Conservation (phyloP, 345 rosid species). For the Raphanus raphanistrum region DNA sequence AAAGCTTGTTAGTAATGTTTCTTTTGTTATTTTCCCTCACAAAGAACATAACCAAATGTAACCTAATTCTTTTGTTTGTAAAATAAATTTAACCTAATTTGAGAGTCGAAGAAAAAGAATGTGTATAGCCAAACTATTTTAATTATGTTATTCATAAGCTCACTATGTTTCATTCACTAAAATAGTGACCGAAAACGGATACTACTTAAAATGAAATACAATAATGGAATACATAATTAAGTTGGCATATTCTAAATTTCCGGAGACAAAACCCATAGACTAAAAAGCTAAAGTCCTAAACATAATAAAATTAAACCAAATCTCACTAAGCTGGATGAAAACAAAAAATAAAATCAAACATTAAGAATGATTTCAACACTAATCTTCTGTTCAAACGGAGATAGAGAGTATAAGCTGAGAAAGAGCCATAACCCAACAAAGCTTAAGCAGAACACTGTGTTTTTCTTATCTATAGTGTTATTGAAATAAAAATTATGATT, state of each 20-base stretch:
- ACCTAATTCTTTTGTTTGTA: not conserved
- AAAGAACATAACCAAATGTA: not conserved
- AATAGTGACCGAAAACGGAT: not conserved
- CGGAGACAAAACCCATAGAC: not conserved
- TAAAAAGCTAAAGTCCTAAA: not conserved
- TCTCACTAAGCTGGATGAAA: not conserved
- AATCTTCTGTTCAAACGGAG: not conserved
- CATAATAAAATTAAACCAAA: not conserved
- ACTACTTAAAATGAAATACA: not conserved
- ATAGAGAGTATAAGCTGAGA: not conserved
- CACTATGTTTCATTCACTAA: not conserved
- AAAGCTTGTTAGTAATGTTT: not conserved
- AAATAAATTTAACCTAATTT: not conserved
- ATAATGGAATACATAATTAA: not conserved
- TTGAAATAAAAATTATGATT: not conserved
- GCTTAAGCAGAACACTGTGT: not conserved
- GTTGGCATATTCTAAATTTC: not conserved
- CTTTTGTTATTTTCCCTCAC: not conserved
- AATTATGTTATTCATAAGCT: not conserved
- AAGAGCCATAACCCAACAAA: not conserved
- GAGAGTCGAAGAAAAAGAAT: not conserved
- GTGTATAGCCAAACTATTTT: not conserved
- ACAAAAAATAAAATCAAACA: not conserved
- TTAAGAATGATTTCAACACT: not conserved
- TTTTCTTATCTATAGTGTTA: too few species aligned